Evolutionary conservation across 208 protist species (phyloP).

Genomic region (Angomonas desouzai): DNA sequence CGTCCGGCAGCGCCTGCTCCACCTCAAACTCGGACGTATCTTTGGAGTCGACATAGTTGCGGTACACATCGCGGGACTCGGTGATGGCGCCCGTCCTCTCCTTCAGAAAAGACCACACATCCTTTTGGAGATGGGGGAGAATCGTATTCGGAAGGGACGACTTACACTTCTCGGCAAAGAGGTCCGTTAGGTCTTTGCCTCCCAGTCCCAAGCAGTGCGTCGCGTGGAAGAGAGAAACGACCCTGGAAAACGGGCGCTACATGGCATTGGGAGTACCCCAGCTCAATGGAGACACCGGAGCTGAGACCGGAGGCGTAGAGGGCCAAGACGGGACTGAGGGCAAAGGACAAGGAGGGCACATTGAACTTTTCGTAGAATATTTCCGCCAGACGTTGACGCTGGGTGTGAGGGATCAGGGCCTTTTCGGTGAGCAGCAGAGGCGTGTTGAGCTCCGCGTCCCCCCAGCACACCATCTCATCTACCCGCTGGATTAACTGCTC

Average conservation of each 20-base stretch:
- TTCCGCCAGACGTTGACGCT: conserved; percentile 85
- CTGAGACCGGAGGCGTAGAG: conserved; percentile 84
- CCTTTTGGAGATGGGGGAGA: conserved; percentile 34
- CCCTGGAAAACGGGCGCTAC: conserved; percentile 98
- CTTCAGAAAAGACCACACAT: conserved; percentile 86
- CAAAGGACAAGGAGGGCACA: conserved; percentile 59
- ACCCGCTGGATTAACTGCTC: conserved; percentile 75
- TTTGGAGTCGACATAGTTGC: conserved; percentile 15
- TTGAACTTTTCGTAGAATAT: conserved; percentile 86
- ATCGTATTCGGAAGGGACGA: conserved; percentile 30
- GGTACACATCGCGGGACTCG: conserved; percentile 25
- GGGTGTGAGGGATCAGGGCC: conserved; percentile 67
- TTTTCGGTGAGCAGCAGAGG: conserved; percentile 90
- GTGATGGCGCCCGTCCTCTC: conserved; percentile 62
- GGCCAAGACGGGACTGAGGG: conserved; percentile 75
- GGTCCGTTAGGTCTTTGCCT: conserved; percentile 65
- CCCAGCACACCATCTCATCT: conserved; percentile 58
- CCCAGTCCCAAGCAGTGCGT: conserved; percentile 77
- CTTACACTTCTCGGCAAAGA: conserved; percentile 23
- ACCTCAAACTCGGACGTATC: conserved; percentile 25
- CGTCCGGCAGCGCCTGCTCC: conserved; percentile 73
- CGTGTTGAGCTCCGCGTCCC: conserved; percentile 43
- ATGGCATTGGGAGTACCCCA: conserved; percentile 96
- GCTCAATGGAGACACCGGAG: conserved; percentile 91
- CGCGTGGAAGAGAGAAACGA: conserved; percentile 91